Evolutionary conservation across 1,284 basidiomycete genomes (phyloP).

Genomic region (Hymenochaete sp.): DNA sequence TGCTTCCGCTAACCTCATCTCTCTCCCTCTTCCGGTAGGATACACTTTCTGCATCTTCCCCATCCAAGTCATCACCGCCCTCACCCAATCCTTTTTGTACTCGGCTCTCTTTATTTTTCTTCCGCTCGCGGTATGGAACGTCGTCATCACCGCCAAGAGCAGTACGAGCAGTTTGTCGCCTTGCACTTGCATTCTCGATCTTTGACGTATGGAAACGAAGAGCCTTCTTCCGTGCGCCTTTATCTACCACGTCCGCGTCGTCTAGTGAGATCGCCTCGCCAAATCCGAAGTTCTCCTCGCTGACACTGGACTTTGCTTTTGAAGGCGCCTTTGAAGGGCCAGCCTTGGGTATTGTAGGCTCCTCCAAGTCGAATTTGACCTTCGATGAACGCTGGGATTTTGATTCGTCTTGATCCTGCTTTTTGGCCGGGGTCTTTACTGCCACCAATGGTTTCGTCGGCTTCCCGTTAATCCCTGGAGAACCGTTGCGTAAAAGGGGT

Average conservation of each 20-base stretch:
- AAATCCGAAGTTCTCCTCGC: constrained; percentile 37
- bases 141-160: constrained; percentile 82
- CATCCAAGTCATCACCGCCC: constrained; percentile 62
- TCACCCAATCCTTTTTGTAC: constrained; percentile 36
- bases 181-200: constrained; percentile 66
- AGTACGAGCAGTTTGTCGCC: constrained; percentile 62
- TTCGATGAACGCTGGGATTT: constrained; percentile 33
- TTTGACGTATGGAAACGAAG: constrained; percentile 83
- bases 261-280: constrained; percentile 70
- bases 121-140: constrained; percentile 67
- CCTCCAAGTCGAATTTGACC: constrained; percentile 61
- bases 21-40: constrained; percentile 40
- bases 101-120: constrained; percentile 50
- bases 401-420: constrained; percentile 25
- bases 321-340: constrained; percentile 22
- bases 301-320: constrained; percentile 17
- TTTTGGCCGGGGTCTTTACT: constrained; percentile 20
- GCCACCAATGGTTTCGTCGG: constrained; percentile 19
- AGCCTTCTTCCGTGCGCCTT: constrained; percentile 66
- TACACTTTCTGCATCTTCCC: constrained; percentile 43
- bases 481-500: too few species aligned
- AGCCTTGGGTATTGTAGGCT: constrained; percentile 44
- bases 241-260: constrained; percentile 71
- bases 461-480: constrained; percentile 23
- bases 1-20: constrained; percentile 31